Evolutionary conservation across 176 grass and related monocot genomes (phyloP).

Genomic region (Oryza longistaminata): DNA sequence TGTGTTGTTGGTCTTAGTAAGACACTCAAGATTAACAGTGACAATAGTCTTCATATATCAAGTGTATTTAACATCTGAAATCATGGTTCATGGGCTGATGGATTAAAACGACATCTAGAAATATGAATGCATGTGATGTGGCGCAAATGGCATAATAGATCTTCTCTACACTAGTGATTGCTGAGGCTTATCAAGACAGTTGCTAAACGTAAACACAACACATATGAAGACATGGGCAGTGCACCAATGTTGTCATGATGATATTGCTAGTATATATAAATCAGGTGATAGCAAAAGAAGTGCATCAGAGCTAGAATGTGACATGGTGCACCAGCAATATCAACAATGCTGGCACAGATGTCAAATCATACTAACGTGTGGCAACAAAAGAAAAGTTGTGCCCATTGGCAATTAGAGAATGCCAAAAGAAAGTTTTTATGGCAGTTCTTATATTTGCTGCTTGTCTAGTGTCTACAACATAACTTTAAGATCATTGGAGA

Average conservation of each 20-base stretch:
- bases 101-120: background rate
- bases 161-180: background rate
- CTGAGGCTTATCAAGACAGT: background rate
- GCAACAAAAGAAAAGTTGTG: background rate
- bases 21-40: background rate
- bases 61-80: background rate
- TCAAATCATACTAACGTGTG: background rate
- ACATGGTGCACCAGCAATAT: background rate
- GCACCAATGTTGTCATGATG: background rate
- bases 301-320: background rate
- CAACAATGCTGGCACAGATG: background rate
- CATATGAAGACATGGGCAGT: background rate
- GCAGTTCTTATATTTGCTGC: background rate
- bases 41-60: conserved; percentile 12
- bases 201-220: background rate
- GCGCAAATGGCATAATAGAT: background rate
- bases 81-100: background rate
- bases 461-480: background rate
- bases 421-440: background rate
- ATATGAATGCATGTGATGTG: background rate
- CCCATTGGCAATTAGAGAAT: background rate
- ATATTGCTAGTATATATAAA: conserved; percentile 17
- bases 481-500: background rate
- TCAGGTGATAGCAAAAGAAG: background rate
- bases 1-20: conserved; percentile 1